Conservation (phyloP, 2,329 filamentous ascomycete genomes). For the Diaporthe sp. region DNA sequence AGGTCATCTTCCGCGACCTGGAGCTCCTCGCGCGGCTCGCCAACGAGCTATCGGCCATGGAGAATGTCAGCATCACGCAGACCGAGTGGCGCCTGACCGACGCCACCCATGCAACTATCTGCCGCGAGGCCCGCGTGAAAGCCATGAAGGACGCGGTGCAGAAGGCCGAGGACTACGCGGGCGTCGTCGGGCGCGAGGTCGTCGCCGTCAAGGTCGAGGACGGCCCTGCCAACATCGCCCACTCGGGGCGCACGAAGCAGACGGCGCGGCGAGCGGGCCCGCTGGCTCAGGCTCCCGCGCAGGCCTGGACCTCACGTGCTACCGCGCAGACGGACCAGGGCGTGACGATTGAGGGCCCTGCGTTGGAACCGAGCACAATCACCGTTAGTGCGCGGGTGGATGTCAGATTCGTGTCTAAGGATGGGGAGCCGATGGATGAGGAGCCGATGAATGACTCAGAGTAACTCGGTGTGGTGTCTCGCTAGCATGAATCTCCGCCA, state of each 20-base stretch:
- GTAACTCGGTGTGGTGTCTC: background rate
- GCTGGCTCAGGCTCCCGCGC: background rate
- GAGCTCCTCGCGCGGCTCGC: conserved; percentile 39
- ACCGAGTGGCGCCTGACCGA: conserved; percentile 44
- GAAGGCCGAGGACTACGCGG: conserved; percentile 44
- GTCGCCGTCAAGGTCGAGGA: conserved; percentile 43
- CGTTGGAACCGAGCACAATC: conserved; percentile 43
- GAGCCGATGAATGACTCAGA: background rate
- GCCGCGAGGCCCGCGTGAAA: conserved; percentile 43
- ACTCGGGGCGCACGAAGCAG: background rate
- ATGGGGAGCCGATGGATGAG: conserved; percentile 13
- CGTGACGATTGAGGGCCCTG: conserved; percentile 31
- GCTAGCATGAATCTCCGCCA: background rate
- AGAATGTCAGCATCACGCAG: conserved; percentile 39
- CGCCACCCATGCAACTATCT: conserved; percentile 38
- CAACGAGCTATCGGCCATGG: conserved; percentile 42
- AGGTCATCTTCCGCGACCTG: conserved; percentile 44
- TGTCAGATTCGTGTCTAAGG: conserved; percentile 41
- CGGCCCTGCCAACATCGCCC: conserved; percentile 26
- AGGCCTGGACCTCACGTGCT: background rate
- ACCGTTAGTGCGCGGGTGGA: conserved; percentile 42
- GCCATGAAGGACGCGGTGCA: conserved; percentile 44
- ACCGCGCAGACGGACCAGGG: background rate
- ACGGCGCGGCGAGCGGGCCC: background rate
- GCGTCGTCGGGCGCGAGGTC: conserved; percentile 41